A percentile compares a stretch with the other conserved stretches of the same genome.
Evolutionary conservation across 73 alveolate genomes (phyloP).

Genomic region (Tetrahymena elliotti): DNA sequence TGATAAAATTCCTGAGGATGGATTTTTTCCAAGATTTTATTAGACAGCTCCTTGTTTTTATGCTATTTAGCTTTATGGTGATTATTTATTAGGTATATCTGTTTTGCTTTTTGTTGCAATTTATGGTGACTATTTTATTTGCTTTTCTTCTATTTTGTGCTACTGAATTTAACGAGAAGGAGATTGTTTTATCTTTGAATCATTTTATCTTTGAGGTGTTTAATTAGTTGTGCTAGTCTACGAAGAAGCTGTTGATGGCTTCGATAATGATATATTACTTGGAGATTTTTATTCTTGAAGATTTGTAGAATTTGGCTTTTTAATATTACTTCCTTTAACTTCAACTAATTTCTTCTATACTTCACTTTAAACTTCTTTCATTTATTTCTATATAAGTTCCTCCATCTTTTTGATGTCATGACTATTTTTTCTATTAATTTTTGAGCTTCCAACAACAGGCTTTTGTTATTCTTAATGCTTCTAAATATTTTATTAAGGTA

Average conservation of each 20-base stretch:
- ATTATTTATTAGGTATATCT: background rate
- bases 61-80: background rate
- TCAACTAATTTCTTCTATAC: background rate
- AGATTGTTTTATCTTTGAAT: background rate
- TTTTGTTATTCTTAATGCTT: background rate
- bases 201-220: background rate
- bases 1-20: background rate
- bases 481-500: background rate
- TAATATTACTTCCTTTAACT: background rate
- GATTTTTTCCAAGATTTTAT: background rate
- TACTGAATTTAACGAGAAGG: background rate
- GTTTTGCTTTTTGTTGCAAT: background rate
- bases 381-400: background rate
- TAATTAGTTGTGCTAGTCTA: background rate
- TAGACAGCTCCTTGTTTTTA: background rate
- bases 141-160: background rate
- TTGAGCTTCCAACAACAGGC: background rate
- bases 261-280: background rate
- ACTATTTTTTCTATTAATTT: background rate
- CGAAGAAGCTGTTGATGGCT: background rate
- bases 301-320: background rate
- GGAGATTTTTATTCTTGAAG: background rate
- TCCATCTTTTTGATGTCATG: background rate
- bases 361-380: background rate
- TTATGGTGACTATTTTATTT: background rate